Evolutionary conservation across 768 basidiomycete species (phyloP).

Genomic region (Lactarius psammicola): DNA sequence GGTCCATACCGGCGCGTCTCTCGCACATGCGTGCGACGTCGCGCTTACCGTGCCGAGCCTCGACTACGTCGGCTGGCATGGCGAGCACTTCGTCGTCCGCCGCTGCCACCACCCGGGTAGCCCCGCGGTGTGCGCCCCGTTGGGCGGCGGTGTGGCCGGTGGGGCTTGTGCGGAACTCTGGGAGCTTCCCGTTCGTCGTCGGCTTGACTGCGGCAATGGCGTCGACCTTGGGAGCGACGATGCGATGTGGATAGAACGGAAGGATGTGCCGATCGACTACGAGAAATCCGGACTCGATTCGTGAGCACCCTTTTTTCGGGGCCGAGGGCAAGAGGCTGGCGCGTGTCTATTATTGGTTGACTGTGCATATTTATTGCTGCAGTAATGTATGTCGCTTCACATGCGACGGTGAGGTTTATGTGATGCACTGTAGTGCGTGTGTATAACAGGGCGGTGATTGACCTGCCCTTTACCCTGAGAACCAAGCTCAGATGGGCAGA

Average conservation of each 20-base stretch:
- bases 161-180: conserved; percentile 45
- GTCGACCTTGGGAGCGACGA: conserved; percentile 63
- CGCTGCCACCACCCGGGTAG: conserved; percentile 30
- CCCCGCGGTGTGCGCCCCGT: neutral
- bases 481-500: too few species aligned
- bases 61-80: conserved; percentile 73
- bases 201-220: conserved; percentile 63
- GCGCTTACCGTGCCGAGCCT: conserved; percentile 50
- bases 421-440: neutral
- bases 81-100: conserved; percentile 66
- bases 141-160: conserved; percentile 22
- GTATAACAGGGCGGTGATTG: neutral
- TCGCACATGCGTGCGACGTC: conserved; percentile 48
- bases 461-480: neutral
- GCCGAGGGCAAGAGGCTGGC: neutral
- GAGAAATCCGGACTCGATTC: conserved; percentile 54
- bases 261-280: conserved; percentile 76
- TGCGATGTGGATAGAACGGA: conserved; percentile 64
- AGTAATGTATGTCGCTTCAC: neutral
- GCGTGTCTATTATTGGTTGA: neutral
- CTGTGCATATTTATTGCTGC: neutral
- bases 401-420: neutral
- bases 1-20: conserved; percentile 57
- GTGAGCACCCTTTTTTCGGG: conserved; percentile 19
- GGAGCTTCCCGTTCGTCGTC: conserved; percentile 55